A percentile compares a stretch with the other conserved stretches of the same genome.
Evolutionary conservation across 139 green algal species (phyloP).

Genomic region (Pseudopediastrum boryanum): DNA sequence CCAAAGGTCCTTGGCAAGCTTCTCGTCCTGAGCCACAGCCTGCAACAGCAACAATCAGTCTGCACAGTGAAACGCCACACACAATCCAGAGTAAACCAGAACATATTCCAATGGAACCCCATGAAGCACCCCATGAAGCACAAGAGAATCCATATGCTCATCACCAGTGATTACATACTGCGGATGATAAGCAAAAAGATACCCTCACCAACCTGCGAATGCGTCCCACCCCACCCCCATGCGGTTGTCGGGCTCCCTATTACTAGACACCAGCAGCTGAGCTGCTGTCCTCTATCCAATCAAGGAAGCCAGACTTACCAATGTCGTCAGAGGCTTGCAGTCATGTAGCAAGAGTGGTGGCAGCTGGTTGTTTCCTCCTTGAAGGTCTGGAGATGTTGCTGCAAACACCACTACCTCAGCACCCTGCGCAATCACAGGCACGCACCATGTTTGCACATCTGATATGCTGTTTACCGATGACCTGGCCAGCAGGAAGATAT

Average conservation of each 20-base stretch:
- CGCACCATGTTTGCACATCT: not conserved
- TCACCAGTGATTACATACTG: not conserved
- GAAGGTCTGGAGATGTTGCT: not conserved
- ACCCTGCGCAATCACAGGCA: constrained; percentile 30
- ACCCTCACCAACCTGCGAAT: too few species aligned
- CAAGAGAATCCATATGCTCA: not conserved
- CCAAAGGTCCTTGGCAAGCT: constrained; percentile 29
- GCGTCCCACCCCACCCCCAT: too few species aligned
- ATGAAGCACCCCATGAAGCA: not conserved
- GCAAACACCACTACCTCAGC: constrained; percentile 37
- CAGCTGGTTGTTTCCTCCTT: too few species aligned
- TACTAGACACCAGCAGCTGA: too few species aligned
- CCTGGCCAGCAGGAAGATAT: not conserved
- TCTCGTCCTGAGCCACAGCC: constrained; percentile 10
- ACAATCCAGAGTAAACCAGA: not conserved
- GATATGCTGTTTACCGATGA: not conserved
- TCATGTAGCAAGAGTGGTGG: constrained; percentile 28
- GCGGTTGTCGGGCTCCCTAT: too few species aligned
- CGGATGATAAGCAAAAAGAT: not conserved
- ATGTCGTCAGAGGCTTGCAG: not conserved
- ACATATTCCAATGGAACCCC: not conserved
- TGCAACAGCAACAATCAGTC: constrained; percentile 14
- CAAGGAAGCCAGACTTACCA: not conserved
- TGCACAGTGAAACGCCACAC: not conserved
- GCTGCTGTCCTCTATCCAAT: not conserved